Conservation (phyloP, 352 stramenopile species). For the Globisporangium cylindrosporum region DNA sequence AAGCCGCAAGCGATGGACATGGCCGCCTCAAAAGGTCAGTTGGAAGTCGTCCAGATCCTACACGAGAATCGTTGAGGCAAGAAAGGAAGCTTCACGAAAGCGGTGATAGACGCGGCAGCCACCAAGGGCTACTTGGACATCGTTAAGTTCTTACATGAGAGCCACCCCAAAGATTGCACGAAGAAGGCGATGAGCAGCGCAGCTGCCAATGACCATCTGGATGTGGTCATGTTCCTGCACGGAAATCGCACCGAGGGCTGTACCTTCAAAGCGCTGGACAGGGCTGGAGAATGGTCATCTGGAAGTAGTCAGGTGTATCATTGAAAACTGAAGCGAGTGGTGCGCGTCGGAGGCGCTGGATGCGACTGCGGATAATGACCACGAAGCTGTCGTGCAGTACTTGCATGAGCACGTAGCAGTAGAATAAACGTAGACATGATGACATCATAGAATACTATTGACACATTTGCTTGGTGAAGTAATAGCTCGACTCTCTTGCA, state of each 20-base stretch:
- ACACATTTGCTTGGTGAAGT: too few relatives aligned
- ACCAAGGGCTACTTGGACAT: neutral
- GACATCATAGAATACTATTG: too few relatives aligned
- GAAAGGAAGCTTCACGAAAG: neutral
- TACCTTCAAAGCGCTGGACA: too few relatives aligned
- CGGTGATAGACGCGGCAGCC: neutral
- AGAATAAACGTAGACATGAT: neutral
- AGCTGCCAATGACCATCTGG: too few relatives aligned
- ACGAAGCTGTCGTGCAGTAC: neutral
- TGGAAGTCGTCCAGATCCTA: neutral
- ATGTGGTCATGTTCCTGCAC: too few relatives aligned
- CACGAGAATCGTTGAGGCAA: neutral
- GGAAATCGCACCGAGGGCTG: too few relatives aligned
- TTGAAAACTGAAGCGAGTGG: neutral
- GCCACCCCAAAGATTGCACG: too few relatives aligned
- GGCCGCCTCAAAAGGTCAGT: neutral
- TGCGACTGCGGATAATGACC: neutral
- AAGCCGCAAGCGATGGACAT: neutral
- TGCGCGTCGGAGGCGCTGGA: neutral
- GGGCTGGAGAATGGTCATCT: too few relatives aligned
- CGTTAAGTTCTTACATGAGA: too few relatives aligned
- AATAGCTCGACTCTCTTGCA: too few relatives aligned
- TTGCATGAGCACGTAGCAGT: neutral
- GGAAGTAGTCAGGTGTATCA: neutral
- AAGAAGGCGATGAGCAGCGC: neutral